A percentile compares a stretch with the other conserved stretches of the same genome.
These are phyloP conservation scores for Cordyceps cicadae DNA, from an alignment of 2,329 filamentous ascomycete species.

Conservation along the genomic window DNA sequence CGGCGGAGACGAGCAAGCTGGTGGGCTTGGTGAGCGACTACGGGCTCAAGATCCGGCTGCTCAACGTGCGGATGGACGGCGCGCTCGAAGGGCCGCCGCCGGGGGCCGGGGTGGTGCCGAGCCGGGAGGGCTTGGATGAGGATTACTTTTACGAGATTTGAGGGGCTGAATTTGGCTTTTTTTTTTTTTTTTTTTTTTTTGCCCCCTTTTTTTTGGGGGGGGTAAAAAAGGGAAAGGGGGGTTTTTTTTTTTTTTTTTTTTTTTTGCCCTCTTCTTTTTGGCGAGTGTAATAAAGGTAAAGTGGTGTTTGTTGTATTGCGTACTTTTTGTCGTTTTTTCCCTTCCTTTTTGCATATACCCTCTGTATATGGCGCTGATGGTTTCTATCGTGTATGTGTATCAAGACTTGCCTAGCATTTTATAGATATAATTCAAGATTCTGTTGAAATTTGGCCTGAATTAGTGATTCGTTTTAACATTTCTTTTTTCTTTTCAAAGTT, in stretches of 20 bases:
- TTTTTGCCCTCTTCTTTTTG: background rate
- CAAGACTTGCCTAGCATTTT: background rate
- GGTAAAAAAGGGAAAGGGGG: background rate
- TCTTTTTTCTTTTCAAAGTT: no score
- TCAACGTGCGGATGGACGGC: conserved; percentile 84
- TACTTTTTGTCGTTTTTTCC: background rate
- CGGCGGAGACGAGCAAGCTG: conserved; percentile 88
- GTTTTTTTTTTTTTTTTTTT: background rate
- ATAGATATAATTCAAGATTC: background rate
- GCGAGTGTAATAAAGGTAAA: background rate
- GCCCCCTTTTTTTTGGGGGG: background rate
- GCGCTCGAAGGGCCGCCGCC: conserved; percentile 56
- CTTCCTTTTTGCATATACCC: conserved; percentile 11
- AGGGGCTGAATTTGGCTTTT: background rate
- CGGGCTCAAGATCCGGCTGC: conserved; percentile 80
- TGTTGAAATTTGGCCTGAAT: no score
- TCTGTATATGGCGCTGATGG: conserved; percentile 3
- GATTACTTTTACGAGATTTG: conserved; percentile 85
- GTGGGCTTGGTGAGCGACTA: conserved; percentile 82
- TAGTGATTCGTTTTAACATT: background rate
- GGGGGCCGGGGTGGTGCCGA: conserved; percentile 70
- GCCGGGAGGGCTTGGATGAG: conserved; percentile 76
- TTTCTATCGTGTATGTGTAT: conserved; percentile 3
- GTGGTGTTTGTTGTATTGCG: background rate
- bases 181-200: background rate